A percentile compares a stretch with the other conserved stretches of the same genome.
Conservation (phyloP, 306 rosid genomes). For the Sicyos edulis region DNA sequence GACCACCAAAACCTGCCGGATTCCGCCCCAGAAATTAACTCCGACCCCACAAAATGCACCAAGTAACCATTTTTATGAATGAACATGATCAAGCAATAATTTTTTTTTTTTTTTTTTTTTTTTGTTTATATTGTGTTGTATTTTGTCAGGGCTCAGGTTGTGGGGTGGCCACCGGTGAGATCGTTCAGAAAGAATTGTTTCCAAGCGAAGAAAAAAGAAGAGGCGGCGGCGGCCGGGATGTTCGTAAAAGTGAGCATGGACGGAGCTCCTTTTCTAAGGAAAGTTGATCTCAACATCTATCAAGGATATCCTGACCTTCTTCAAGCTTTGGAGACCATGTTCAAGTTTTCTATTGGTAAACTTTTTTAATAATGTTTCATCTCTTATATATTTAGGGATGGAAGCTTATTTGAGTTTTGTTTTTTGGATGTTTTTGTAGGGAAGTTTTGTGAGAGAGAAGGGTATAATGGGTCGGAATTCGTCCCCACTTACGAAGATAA, state of each 20-base stretch:
- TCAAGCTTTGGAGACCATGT: conserved; percentile 42
- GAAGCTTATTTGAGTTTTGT: background rate
- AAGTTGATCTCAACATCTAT: conserved; percentile 40
- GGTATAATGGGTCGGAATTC: conserved; percentile 37
- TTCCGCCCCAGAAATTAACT: background rate
- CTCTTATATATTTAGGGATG: background rate
- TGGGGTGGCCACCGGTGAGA: conserved; percentile 56
- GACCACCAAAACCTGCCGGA: background rate
- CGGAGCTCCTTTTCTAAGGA: conserved; percentile 50
- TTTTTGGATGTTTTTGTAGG: background rate
- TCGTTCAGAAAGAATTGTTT: conserved; percentile 32
- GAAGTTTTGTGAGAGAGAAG: conserved; percentile 34
- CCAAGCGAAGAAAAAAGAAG: conserved; percentile 22
- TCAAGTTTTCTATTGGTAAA: conserved; percentile 39
- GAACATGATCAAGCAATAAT: too few species aligned
- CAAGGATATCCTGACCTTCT: conserved; percentile 42
- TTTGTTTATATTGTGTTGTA: background rate
- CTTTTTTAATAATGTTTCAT: too few species aligned
- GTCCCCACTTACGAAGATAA: conserved; percentile 50
- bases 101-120: too few species aligned
- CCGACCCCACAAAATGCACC: conserved; percentile 15
- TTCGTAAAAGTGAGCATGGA: conserved; percentile 48
- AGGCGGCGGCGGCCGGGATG: conserved; percentile 18
- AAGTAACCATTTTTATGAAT: conserved; percentile 31
- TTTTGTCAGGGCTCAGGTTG: conserved; percentile 32